Base-by-base conservation (phyloP, 768 basidiomycete species). In the Porphyrellus cyaneotinctus region DNA sequence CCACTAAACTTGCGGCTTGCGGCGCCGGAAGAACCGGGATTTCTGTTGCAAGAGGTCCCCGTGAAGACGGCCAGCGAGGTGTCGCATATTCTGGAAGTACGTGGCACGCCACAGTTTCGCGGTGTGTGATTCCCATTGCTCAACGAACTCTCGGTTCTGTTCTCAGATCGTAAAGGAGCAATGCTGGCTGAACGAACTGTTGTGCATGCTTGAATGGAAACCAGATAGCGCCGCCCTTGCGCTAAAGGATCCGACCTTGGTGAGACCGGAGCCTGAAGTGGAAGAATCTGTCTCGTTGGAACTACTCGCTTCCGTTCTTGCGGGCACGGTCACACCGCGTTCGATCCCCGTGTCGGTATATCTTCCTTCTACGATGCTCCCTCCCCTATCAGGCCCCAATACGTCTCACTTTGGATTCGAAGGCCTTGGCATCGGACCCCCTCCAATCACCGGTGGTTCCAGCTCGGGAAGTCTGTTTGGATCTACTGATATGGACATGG, bases 171-270 rank as follows among this genome's bases (percentile, higher is more conserved):
- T 91, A 6, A 77, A 79, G 53, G 89, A 91, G 54, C 90, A 91
- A 68, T 87, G 85, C 60, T 92, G 90, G 90, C 62, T 91, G 17
- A 92, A 91, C 61, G 86, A 87, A 60, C 76, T 77, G n/a, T 66
- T 92, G 20, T 61, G 72, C 5, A 75, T 78, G 41, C 82, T 79
- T 41, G 69, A 78, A 13, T 92, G 90, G 89, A 66, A 68, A 24
- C 74, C 81, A 4, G 87, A 89, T 23, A 41, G 26, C 33, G 44
- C 42, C 31, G 14, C 30, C 22, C 28, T 47, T 12, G 39, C 49
- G 20, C 56, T 49, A 38, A 45, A 55, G 20, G 42, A 47, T 22
- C 47, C 53, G 43, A 47, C 39, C 17, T 35, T 28, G 2, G 30
- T 23, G 20, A n/a, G 15, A 22, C 46, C 49, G 2, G 59, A 58